Conservation (phyloP, 1,139 yeast genomes). For the Zygosaccharomyces sapae region DNA sequence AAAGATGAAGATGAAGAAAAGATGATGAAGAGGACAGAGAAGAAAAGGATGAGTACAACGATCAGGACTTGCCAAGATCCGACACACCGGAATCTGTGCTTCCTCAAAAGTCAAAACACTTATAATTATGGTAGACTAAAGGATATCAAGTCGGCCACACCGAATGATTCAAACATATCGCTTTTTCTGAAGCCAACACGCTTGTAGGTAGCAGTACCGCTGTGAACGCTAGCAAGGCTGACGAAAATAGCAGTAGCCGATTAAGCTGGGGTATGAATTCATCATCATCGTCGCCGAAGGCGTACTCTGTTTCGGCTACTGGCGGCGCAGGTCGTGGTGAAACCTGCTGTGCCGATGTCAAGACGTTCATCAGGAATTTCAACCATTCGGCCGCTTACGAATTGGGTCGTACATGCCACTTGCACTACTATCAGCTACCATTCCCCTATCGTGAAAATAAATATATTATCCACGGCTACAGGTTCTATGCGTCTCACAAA, state of each 20-base stretch:
- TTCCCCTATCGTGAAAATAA: slow-evolving; percentile 92
- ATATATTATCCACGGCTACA: slow-evolving; percentile 75
- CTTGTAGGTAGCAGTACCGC: slow-evolving; percentile 9
- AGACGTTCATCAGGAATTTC: slow-evolving; percentile 43
- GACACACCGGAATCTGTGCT: background rate
- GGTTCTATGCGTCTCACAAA: slow-evolving; percentile 66
- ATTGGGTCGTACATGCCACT: slow-evolving; percentile 51
- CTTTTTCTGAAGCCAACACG: slow-evolving; percentile 13
- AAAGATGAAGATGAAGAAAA: background rate
- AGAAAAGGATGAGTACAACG: no score
- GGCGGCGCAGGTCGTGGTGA: background rate
- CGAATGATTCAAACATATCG: slow-evolving; percentile 7
- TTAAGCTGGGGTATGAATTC: no score
- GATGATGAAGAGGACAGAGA: no score
- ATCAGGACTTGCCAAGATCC: no score
- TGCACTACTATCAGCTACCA: slow-evolving; percentile 86
- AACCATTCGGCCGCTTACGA: slow-evolving; percentile 59
- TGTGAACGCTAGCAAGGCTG: background rate
- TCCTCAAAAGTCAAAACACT: background rate
- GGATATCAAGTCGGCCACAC: background rate
- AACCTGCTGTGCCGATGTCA: slow-evolving; percentile 10
- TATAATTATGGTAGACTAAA: background rate
- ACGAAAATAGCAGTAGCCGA: background rate
- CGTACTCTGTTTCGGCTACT: background rate
- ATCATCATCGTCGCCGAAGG: slow-evolving; percentile 9